Evolutionary conservation across 2,329 filamentous ascomycete species (phyloP).

Genomic region (Aspergillus fijiensis): DNA sequence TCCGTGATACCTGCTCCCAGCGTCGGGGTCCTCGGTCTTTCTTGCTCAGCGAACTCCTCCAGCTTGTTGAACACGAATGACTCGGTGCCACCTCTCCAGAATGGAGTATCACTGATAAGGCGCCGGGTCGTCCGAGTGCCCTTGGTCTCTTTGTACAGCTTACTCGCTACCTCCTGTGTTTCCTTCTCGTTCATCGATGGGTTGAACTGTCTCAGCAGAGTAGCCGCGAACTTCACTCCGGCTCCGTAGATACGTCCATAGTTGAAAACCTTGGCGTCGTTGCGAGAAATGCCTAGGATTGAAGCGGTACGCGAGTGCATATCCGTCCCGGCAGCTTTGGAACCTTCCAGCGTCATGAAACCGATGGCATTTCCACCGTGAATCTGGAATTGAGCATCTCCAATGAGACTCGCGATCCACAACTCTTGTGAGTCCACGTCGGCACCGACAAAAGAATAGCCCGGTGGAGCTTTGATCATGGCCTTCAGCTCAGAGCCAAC

Average conservation of each 20-base stretch:
- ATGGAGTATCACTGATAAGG: conserved; percentile 67
- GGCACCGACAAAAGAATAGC: conserved; percentile 91
- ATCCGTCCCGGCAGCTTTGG: conserved; percentile 90
- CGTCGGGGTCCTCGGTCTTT: conserved; percentile 84
- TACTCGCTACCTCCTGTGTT: conserved; percentile 72
- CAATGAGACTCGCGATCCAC: conserved; percentile 95
- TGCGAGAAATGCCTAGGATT: conserved; percentile 90
- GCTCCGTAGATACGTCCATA: conserved; percentile 99
- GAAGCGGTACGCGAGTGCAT: conserved; percentile 88
- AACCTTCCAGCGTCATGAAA: conserved; percentile 98
- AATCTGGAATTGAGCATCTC: conserved; percentile 89
- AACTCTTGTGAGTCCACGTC: conserved; percentile 97
- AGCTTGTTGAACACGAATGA: conserved; percentile 98
- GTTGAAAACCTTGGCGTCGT: conserved; percentile 97
- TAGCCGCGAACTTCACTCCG: conserved; percentile 87
- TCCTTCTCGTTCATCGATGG: conserved; percentile 75
- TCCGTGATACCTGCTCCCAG: conserved; percentile 95
- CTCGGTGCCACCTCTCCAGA: conserved; percentile 96
- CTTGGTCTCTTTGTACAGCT: conserved; percentile 85
- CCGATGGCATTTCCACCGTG: conserved; percentile 97
- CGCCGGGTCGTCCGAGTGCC: conserved; percentile 80
- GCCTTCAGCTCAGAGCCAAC: conserved; percentile 96
- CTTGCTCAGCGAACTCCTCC: conserved; percentile 96
- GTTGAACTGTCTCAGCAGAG: conserved; percentile 90
- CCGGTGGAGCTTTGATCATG: conserved; percentile 88